Percentiles rank a stretch among this genome's conserved stretches.
Conservation (phyloP, 164 flowering plant species). For the Nymphaea colorata region DNA sequence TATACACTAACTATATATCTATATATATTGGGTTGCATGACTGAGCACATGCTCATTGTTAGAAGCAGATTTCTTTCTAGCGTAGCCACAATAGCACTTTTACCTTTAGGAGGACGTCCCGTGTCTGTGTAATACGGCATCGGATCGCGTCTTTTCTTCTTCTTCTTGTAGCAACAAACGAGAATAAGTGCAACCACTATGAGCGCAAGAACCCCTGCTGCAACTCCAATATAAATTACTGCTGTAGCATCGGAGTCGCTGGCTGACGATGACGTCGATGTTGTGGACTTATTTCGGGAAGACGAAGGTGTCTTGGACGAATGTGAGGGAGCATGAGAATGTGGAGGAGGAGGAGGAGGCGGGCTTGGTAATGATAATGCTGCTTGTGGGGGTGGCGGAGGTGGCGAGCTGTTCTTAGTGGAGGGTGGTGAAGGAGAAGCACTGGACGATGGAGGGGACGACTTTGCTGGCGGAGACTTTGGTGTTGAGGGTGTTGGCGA, state of each 20-base stretch:
- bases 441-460: not conserved
- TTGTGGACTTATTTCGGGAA: slow-evolving; percentile 1
- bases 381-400: slow-evolving; percentile 1
- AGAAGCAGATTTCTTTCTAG: no score
- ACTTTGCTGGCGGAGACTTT: not conserved
- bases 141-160: slow-evolving; percentile 13
- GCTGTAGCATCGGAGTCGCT: not conserved
- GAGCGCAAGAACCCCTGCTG: slow-evolving; percentile 20
- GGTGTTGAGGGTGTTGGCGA: not conserved
- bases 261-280: slow-evolving; percentile 3
- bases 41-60: no score
- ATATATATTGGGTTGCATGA: no score
- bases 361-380: not conserved
- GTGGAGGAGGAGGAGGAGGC: not conserved
- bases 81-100: not conserved
- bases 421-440: slow-evolving; percentile 8
- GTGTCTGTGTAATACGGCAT: slow-evolving; percentile 19
- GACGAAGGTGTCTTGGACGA: slow-evolving; percentile 1
- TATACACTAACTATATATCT: not conserved
- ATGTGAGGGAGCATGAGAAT: slow-evolving; percentile 11
- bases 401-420: not conserved
- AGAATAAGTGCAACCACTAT: slow-evolving; percentile 17
- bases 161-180: slow-evolving; percentile 19
- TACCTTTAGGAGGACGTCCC: slow-evolving; percentile 13
- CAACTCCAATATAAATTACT: slow-evolving; percentile 18